Evolutionary conservation across 495 filamentous ascomycete species (phyloP), one percentile per base, ranked within the genome.

Genomic region (Entonaema liquescens): DNA sequence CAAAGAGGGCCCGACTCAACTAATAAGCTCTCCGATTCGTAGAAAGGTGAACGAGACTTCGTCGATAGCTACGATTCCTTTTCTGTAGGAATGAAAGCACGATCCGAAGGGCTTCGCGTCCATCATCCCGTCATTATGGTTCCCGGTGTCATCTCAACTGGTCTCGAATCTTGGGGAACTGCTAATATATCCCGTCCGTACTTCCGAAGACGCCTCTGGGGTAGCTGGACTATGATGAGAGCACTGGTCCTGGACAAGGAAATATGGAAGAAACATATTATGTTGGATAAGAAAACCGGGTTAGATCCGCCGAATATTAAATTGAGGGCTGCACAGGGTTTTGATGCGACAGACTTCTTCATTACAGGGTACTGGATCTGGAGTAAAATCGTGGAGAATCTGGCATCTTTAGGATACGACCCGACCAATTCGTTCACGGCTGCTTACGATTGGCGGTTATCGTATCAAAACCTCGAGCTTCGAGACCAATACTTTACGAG

Each of bases 291-390:
- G 76, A 76, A 87, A 36, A 97, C 95, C 1, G 95, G 95, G 3
- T 81, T 99, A 40, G 95, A 99, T 79, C 95, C 95, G 1, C 92
- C 93, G 0, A 92, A 91, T 2, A 91, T 98, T 73, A 98, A 98
- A 80, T 82, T 99, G 12, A 89, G 96, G 47, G 94, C 95, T 23
- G 94, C 96, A 0, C 96, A 98, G 79, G 95, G 95, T 3, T 99
- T 99, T 76, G 95, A 99, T 78, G 96, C 95, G 7, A 93, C 95
- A n/a, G 95, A 99, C 82, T 98, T 98, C 79, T 94, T 93, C 77
- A 92, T 92, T 72, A 92, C 84, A 3, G 84, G 85, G 25, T 99
- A 99, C 79, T 99, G 95, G 95, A 98, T 99, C 66, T 99, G 96
- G 95, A 97, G 91, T 74, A 99, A 99, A 81, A 97, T 99, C 59